Evolutionary conservation across 2,329 filamentous ascomycete genomes (phyloP).

Genomic region (Nemania diffusa): DNA sequence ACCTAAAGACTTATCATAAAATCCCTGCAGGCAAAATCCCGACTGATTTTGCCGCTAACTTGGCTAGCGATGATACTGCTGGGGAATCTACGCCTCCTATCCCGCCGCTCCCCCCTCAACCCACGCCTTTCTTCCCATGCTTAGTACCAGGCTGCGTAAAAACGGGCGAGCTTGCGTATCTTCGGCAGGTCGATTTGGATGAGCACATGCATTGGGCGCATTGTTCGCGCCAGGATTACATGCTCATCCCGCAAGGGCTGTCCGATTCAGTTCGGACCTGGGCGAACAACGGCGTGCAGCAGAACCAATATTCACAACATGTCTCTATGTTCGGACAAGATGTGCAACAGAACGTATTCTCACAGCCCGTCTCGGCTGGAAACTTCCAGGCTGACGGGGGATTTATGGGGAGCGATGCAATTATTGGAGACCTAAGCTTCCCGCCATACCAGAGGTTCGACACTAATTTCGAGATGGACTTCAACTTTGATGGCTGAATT

Average conservation of each 20-base stretch:
- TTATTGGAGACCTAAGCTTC: neutral
- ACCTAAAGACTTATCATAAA: constrained; percentile 32
- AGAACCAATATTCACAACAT: neutral
- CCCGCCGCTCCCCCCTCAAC: neutral
- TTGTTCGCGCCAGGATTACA: neutral
- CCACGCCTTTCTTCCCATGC: constrained; percentile 12
- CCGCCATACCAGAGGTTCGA: neutral
- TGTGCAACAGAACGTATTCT: neutral
- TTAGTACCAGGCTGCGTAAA: constrained; percentile 14
- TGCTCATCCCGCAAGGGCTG: neutral
- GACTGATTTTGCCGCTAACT: constrained; percentile 7
- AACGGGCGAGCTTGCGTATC: constrained; percentile 11
- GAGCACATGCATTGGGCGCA: constrained; percentile 16
- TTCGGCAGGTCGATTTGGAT: constrained; percentile 23
- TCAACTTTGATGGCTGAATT: neutral
- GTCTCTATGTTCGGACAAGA: neutral
- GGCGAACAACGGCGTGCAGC: neutral
- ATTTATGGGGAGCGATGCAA: neutral
- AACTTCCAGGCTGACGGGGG: neutral
- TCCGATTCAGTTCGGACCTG: neutral
- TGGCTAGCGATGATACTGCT: neutral
- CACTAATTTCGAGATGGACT: neutral
- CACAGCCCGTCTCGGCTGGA: neutral
- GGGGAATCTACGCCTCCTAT: neutral
- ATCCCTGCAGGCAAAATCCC: constrained; percentile 25